Evolutionary conservation across 2,329 filamentous ascomycete species (phyloP).

Genomic region (Epichloe aotearoae): DNA sequence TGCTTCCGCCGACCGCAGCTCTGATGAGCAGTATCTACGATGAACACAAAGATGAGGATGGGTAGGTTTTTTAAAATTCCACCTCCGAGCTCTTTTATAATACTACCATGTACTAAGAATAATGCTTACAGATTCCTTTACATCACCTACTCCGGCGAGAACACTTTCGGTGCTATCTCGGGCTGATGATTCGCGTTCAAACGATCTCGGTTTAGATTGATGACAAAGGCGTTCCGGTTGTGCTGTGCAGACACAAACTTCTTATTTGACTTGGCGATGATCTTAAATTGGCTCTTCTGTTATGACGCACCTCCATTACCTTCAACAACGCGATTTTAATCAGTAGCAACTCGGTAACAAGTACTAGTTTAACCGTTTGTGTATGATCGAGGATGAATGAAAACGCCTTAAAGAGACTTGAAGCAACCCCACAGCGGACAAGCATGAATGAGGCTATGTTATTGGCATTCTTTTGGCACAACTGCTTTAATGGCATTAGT

Average conservation of each 20-base stretch:
- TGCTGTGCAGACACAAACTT: slow-evolving; percentile 15
- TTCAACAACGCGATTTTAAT: not conserved
- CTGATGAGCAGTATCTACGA: slow-evolving; percentile 99
- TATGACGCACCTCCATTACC: slow-evolving; percentile 8
- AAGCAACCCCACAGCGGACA: not conserved
- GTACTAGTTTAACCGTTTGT: slow-evolving; percentile 1
- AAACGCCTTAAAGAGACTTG: not conserved
- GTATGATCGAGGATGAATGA: not conserved
- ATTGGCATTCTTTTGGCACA: no score
- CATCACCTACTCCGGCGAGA: slow-evolving; percentile 99
- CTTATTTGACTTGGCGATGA: slow-evolving; percentile 4
- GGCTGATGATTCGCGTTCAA: not conserved
- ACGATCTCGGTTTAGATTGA: not conserved
- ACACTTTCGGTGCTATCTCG: slow-evolving; percentile 67
- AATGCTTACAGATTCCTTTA: slow-evolving; percentile 63
- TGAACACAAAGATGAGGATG: slow-evolving; percentile 84
- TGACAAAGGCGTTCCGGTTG: slow-evolving; percentile 20
- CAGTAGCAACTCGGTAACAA: not conserved
- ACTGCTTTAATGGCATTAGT: no score
- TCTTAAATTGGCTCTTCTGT: not conserved
- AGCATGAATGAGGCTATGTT: no score
- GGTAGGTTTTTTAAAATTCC: slow-evolving; percentile 28
- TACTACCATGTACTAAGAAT: slow-evolving; percentile 6
- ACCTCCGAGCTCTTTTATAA: not conserved
- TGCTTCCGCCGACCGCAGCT: slow-evolving; percentile 87